phyloP scores from a whole-genome alignment of 768 basidiomycete genomes.

The Amanita subjunquillea region DNA sequence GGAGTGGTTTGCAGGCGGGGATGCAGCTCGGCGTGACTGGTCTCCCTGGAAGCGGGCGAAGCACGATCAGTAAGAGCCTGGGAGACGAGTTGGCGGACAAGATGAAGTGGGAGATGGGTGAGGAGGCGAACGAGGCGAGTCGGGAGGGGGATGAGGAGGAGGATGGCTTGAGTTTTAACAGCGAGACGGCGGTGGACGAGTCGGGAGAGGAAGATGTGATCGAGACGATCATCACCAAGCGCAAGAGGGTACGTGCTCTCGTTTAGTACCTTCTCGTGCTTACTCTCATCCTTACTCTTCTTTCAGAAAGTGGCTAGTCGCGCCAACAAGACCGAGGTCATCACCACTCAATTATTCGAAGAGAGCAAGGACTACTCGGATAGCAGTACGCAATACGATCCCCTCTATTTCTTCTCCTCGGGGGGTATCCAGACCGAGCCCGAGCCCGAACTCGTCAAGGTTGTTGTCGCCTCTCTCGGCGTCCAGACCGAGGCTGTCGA shows the following conservation, averaged over 20 bases:
- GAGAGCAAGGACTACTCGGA: constrained; percentile 73
- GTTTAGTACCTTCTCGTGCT: background rate
- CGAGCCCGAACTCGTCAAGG: constrained; percentile 26
- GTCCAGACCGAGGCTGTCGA: constrained; percentile 44
- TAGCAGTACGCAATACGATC: constrained; percentile 60
- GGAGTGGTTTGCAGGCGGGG: constrained; percentile 33
- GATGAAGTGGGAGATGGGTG: constrained; percentile 40
- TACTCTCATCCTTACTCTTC: background rate
- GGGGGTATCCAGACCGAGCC: constrained; percentile 54
- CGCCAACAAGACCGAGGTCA: constrained; percentile 37
- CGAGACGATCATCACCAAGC: constrained; percentile 84
- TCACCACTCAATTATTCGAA: constrained; percentile 29
- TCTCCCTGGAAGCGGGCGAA: constrained; percentile 32
- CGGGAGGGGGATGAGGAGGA: constrained; percentile 28
- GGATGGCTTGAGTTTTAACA: constrained; percentile 13
- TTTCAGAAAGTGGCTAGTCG: constrained; percentile 60
- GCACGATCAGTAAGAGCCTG: constrained; percentile 61
- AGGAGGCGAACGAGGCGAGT: constrained; percentile 21
- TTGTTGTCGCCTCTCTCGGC: constrained; percentile 34
- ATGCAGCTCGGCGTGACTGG: constrained; percentile 25
- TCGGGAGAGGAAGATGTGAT: constrained; percentile 68
- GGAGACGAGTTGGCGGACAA: constrained; percentile 64
- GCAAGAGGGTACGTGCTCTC: constrained; percentile 46
- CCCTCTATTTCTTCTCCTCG: constrained; percentile 35
- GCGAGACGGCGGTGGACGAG: constrained; percentile 14